Evolutionary conservation across 2,329 filamentous ascomycete species (phyloP), one percentile per base, ranked within the genome.

Genomic region (Botrytis aclada): DNA sequence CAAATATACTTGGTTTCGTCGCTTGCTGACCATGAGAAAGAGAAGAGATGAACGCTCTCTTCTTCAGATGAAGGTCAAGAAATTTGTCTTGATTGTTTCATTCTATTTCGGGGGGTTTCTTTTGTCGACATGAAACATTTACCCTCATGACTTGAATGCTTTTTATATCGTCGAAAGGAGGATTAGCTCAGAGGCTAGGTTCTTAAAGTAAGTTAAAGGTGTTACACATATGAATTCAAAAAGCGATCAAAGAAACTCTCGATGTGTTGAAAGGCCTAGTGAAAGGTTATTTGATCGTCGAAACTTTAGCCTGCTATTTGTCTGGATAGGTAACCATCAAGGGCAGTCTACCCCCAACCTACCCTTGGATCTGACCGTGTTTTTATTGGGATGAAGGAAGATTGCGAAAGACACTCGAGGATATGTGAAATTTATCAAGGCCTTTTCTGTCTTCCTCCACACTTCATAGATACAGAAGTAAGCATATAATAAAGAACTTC

Each of bases 21-120:
- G 25, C 20, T 47, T 65, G 32, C 43, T 65, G 63, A 65, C 63
- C 43, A 65, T 37, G 43, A 66, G 63, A 20, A 66, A n/a, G 63
- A 66, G 63, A 29, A 66, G 34, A 4, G 43, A 66, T 25, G 43
- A 29, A 51, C 29, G n/a, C 20, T 64, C 25, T 45, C 29, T n/a
- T n/a, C 47, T 45, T 34, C 63, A 37, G 37, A 51, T 63, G 61
- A 14, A 16, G 22, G 37, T 63, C 25, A 29, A 37, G 29, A 51
- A 51, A 37, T 65, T 37, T 16, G 10, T 8, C 43, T 65, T 34
- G 14, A 20, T 41, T 41, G 37, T 43, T 29, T 9, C 12, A 43
- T 63, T 16, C 14, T 29, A 54, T 54, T 54, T 56, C 16, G 7
- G 51, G 6, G 6, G 1, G 8, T 18, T 54, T n/a, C n/a, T 29